A percentile compares a stretch with the other conserved stretches of the same genome.
Conservation (phyloP, 345 rosid genomes). For the Raphanus sativus region DNA sequence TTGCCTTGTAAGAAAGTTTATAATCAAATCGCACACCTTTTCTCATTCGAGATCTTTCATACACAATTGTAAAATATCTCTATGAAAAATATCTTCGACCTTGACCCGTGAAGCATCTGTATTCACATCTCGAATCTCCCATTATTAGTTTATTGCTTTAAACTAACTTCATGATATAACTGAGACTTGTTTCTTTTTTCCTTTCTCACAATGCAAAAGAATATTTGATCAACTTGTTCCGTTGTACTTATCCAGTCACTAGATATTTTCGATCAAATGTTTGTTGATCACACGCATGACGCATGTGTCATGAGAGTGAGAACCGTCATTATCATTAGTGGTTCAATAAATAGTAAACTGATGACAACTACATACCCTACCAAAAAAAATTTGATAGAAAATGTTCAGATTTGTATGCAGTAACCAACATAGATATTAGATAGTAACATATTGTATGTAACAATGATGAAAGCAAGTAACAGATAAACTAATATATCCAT, state of each 20-base stretch:
- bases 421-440: not conserved
- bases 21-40: no score
- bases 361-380: not conserved
- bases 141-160: conserved; percentile 20
- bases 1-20: not conserved
- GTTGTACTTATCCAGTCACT: conserved; percentile 6
- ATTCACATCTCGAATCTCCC: conserved; percentile 2
- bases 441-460: not conserved
- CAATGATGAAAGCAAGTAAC: not conserved
- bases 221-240: not conserved
- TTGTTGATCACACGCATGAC: not conserved
- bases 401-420: not conserved
- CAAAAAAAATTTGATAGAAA: not conserved
- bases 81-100: not conserved
- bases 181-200: not conserved
- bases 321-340: conserved; percentile 18
- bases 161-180: conserved; percentile 15
- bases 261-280: not conserved
- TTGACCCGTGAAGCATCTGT: not conserved
- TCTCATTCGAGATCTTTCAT: not conserved
- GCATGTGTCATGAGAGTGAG: conserved; percentile 4
- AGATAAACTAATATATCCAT: not conserved
- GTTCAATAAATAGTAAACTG: conserved; percentile 16
- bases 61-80: not conserved
- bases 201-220: not conserved